Evolutionary conservation across 2,329 filamentous ascomycete species (phyloP).

Genomic region (Paraconiothyrium brasiliense): DNA sequence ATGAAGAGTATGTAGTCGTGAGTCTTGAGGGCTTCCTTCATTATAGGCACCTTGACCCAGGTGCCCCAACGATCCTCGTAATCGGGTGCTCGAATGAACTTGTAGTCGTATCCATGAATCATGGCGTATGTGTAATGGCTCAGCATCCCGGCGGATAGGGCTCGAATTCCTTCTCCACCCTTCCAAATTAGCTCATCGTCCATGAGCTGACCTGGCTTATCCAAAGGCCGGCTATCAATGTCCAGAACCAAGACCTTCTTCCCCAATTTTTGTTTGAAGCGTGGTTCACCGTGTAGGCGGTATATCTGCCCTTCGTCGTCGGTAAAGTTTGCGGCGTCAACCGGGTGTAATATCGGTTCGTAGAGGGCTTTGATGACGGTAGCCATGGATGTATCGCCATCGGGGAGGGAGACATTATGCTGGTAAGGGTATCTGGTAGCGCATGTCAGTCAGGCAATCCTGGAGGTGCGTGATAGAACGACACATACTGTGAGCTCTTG

Average conservation of each 20-base stretch:
- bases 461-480: background rate
- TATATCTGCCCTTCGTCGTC: slow-evolving; percentile 50
- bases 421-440: slow-evolving; percentile 33
- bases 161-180: slow-evolving; percentile 37
- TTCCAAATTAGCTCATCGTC: slow-evolving; percentile 49
- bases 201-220: slow-evolving; percentile 47
- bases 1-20: slow-evolving; percentile 59
- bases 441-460: background rate
- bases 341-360: slow-evolving; percentile 45
- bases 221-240: slow-evolving; percentile 50
- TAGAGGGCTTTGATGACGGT: slow-evolving; percentile 51
- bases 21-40: slow-evolving; percentile 52
- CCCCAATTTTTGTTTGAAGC: slow-evolving; percentile 47
- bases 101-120: slow-evolving; percentile 62
- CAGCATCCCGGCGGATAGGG: slow-evolving; percentile 50
- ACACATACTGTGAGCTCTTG: slow-evolving; percentile 35
- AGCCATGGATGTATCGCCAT: slow-evolving; percentile 44
- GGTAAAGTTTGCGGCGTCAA: slow-evolving; percentile 49
- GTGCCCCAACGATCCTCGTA: slow-evolving; percentile 56
- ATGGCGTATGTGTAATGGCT: slow-evolving; percentile 52
- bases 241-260: slow-evolving; percentile 51
- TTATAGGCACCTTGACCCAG: slow-evolving; percentile 61
- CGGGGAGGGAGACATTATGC: slow-evolving; percentile 37
- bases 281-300: slow-evolving; percentile 40
- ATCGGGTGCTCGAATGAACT: slow-evolving; percentile 56